Evolutionary conservation across 2,329 filamentous ascomycete genomes (phyloP).

Genomic region (Paraphoma sp.): DNA sequence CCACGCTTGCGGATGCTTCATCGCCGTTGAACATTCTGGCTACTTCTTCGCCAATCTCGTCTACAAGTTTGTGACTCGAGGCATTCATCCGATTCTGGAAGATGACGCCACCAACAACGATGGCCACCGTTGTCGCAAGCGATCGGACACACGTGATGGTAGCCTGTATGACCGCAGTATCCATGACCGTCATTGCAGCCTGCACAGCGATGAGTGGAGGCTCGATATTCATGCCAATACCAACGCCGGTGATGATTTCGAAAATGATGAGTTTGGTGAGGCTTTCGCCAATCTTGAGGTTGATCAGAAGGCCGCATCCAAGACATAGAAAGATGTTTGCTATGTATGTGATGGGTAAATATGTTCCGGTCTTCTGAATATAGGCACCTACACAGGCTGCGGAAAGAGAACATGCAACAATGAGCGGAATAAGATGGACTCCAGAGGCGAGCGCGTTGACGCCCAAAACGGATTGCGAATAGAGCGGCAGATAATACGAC

Average conservation of each 20-base stretch:
- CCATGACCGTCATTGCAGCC: slow-evolving; percentile 34
- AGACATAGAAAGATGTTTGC: slow-evolving; percentile 14
- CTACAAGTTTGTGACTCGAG: slow-evolving; percentile 54
- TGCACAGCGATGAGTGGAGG: slow-evolving; percentile 61
- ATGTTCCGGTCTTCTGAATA: slow-evolving; percentile 48
- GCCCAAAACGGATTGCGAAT: slow-evolving; percentile 70
- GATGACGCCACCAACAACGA: slow-evolving; percentile 54
- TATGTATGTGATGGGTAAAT: slow-evolving; percentile 27
- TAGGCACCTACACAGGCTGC: slow-evolving; percentile 52
- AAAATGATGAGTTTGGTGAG: slow-evolving; percentile 49
- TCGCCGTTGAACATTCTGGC: slow-evolving; percentile 57
- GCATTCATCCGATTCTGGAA: slow-evolving; percentile 63
- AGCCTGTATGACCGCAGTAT: slow-evolving; percentile 56
- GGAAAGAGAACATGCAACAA: slow-evolving; percentile 44
- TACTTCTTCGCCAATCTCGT: slow-evolving; percentile 57
- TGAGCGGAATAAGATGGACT: slow-evolving; percentile 65
- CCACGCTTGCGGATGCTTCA: slow-evolving; percentile 64
- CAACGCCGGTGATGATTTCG: slow-evolving; percentile 56
- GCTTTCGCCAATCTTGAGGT: slow-evolving; percentile 5
- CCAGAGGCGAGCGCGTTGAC: slow-evolving; percentile 63
- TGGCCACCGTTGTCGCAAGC: slow-evolving; percentile 49
- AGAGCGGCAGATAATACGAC: slow-evolving; percentile 73
- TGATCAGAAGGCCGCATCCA: slow-evolving; percentile 22
- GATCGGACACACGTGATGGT: slow-evolving; percentile 52
- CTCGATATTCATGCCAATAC: slow-evolving; percentile 58